Evolutionary conservation across 2,329 filamentous ascomycete genomes (phyloP).

Genomic region (Passalora sequoiae): DNA sequence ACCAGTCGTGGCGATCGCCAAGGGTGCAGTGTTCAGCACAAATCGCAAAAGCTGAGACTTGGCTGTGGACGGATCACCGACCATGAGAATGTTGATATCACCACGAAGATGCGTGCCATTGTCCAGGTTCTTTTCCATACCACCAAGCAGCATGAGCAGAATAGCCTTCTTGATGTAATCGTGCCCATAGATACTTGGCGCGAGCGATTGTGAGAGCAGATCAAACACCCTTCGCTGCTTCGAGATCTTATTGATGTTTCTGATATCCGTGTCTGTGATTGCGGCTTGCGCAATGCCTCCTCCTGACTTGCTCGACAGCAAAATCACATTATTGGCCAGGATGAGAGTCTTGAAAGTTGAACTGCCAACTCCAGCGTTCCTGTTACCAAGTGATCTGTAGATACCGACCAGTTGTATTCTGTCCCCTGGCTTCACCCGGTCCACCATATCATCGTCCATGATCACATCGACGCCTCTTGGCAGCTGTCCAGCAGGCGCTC

Average conservation of each 20-base stretch:
- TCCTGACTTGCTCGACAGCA: constrained; percentile 92
- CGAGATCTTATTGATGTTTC: constrained; percentile 95
- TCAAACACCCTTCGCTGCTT: constrained; percentile 95
- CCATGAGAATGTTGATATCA: constrained; percentile 99
- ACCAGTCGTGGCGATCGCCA: constrained; percentile 95
- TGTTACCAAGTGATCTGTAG: constrained; percentile 87
- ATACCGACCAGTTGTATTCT: constrained; percentile 95
- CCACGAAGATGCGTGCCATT: constrained; percentile 97
- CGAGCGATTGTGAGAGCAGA: constrained; percentile 85
- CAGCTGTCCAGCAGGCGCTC: constrained; percentile 89
- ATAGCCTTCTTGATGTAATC: constrained; percentile 98
- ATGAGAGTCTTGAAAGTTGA: constrained; percentile 93
- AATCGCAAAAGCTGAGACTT: constrained; percentile 98
- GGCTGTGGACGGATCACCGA: constrained; percentile 94
- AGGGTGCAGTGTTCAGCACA: constrained; percentile 90
- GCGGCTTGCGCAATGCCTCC: constrained; percentile 86
- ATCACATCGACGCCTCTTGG: constrained; percentile 95
- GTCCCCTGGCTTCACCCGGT: constrained; percentile 91
- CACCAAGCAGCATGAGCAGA: constrained; percentile 86
- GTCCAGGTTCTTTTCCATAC: constrained; percentile 97
- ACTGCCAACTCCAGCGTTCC: constrained; percentile 84
- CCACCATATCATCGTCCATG: constrained; percentile 91
- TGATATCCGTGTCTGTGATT: constrained; percentile 94
- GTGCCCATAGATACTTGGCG: constrained; percentile 94
- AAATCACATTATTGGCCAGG: constrained; percentile 88